Evolutionary conservation across 345 rosid genomes (phyloP).

Genomic region (Aegle marmelos): DNA sequence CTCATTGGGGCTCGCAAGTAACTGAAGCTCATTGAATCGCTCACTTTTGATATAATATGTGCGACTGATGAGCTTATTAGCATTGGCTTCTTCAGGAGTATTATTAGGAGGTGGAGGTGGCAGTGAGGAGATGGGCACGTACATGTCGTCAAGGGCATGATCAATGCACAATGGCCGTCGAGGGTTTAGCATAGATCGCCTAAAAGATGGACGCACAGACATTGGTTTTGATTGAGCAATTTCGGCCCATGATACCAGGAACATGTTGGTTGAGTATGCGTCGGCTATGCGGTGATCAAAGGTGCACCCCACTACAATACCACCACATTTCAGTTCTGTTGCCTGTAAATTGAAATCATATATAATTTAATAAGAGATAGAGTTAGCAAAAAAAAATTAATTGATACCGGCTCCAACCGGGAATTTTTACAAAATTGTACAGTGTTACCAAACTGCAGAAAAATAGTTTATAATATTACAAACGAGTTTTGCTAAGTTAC

Average conservation of each 20-base stretch:
- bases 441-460: too few species aligned
- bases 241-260: slow-evolving; percentile 67
- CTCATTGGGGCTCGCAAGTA: slow-evolving; percentile 34
- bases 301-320: slow-evolving; percentile 22
- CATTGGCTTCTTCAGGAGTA: slow-evolving; percentile 30
- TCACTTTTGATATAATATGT: slow-evolving; percentile 28
- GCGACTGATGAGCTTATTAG: slow-evolving; percentile 45
- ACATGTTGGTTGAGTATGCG: slow-evolving; percentile 72
- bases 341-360: slow-evolving; percentile 27
- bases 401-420: too few species aligned
- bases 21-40: too few species aligned
- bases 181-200: slow-evolving; percentile 56
- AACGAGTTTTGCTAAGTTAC: too few species aligned
- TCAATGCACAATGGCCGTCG: slow-evolving; percentile 34
- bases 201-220: slow-evolving; percentile 45
- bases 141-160: too few species aligned
- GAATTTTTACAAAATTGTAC: too few species aligned
- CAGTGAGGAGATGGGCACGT: slow-evolving; percentile 23
- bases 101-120: slow-evolving; percentile 12
- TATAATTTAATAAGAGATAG: too few species aligned
- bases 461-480: too few species aligned
- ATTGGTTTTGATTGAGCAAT: slow-evolving; percentile 39
- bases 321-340: slow-evolving; percentile 57
- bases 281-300: slow-evolving; percentile 79
- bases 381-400: too few species aligned